Evolutionary conservation across 495 filamentous ascomycete genomes (phyloP), one percentile per base, ranked within the genome.

Genomic region (Neurospora cerealis): DNA sequence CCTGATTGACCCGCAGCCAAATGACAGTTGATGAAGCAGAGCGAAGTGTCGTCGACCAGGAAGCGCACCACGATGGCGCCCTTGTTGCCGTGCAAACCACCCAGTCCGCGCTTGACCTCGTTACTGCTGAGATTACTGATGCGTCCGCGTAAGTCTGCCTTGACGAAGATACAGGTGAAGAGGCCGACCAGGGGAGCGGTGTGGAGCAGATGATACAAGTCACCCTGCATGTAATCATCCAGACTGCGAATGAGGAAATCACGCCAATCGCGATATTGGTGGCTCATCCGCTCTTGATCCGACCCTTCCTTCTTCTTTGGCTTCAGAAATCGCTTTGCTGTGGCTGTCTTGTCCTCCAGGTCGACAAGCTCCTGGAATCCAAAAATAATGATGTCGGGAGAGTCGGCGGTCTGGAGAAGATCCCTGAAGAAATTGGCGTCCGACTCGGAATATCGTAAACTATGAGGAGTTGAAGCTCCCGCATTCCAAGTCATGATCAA

Each of bases 11-110:
- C 96, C 1, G 96, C 96, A 17, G 96, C 96, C 71, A 99, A 87
- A 87, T 99, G 96, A 80, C 96, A 99, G 78, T 99, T 99, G 79
- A 98, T 90, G 81, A 99, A 96, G 83, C 96, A 98, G 44, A 99
- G 81, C 2, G 95, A 97, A 70, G 89, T 94, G 78, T 98, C 94
- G 75, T 99, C 96, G 0, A 99, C 83, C 71, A 94, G 84, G 79
- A 99, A 96, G 37, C 96, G 93, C 40, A 97, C 83, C 71, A 98
- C 85, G 69, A 99, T 88, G n/a, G 95, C 95, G 72, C 95, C 95
- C 86, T 99, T 99, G 83, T 99, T 99, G 0, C 96, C 96, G 78
- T 97, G 92, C 66, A 93, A 83, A 54, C 96, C 96, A 71, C 94
- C 94, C 90, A 99, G 93, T 62, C 96, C 96, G 40, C 94, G 91